phyloP scores from a whole-genome alignment of 2,329 filamentous ascomycete species.

The Colletotrichum godetiae region DNA sequence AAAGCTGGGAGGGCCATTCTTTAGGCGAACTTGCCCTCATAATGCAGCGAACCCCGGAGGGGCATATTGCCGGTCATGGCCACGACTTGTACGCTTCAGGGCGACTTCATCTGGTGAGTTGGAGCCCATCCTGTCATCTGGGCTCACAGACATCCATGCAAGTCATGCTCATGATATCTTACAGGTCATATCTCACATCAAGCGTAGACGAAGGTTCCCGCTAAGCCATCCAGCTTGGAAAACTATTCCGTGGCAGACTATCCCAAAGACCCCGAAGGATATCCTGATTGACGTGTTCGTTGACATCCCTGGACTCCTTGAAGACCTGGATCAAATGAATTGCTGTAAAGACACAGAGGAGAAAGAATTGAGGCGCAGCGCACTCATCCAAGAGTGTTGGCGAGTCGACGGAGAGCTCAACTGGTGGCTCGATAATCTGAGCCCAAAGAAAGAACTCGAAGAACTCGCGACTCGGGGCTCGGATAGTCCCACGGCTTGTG shows the following conservation, averaged over 20 bases:
- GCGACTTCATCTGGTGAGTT: conserved; percentile 38
- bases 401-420: conserved; percentile 26
- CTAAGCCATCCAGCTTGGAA: conserved; percentile 46
- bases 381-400: conserved; percentile 32
- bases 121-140: fast-evolving
- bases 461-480: conserved; percentile 6
- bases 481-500: conserved; percentile 23
- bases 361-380: neutral
- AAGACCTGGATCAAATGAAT: conserved; percentile 42
- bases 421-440: conserved; percentile 25
- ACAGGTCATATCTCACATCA: conserved; percentile 33
- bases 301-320: conserved; percentile 42
- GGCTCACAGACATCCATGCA: no score
- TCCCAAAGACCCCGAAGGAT: conserved; percentile 44
- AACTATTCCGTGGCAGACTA: conserved; percentile 44
- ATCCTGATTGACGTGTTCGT: conserved; percentile 45
- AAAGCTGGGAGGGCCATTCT: conserved; percentile 37
- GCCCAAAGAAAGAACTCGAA: conserved; percentile 14
- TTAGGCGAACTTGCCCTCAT: conserved; percentile 35
- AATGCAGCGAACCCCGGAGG: conserved; percentile 12
- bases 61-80: conserved; percentile 26
- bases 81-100: conserved; percentile 39
- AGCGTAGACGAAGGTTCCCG: conserved; percentile 38
- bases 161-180: neutral
- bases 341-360: conserved; percentile 14